Base-by-base conservation (phyloP, 176 grass and related monocot genomes). In the Aegilops umbellulata region DNA sequence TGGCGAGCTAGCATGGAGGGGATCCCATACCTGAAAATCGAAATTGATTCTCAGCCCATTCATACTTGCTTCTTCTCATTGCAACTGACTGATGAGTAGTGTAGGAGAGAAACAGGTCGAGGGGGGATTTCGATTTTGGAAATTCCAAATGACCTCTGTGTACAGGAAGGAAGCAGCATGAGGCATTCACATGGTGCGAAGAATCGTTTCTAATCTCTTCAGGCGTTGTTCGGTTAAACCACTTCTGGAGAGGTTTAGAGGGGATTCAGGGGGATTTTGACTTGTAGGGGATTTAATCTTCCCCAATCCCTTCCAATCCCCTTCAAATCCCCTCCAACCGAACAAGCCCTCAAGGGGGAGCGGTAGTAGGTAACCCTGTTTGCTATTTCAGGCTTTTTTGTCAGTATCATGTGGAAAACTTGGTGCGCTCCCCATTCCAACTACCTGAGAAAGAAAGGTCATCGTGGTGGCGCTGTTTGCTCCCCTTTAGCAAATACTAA, bases 311-410 rank as follows among this genome's bases (percentile, higher is more conserved):
- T n/a, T n/a, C n/a, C n/a, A n/a, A n/a, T n/a, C n/a, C n/a, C n/a
- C n/a, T n/a, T n/a, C n/a, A n/a, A n/a, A n/a, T n/a, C n/a, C n/a
- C n/a, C n/a, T n/a, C n/a, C n/a, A n/a, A n/a, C n/a, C n/a, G n/a
- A n/a, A n/a, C n/a, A n/a, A n/a, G n/a, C n/a, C n/a, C n/a, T n/a
- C n/a, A 22, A 66, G 80, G 65, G 53, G 75, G n/a, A 70, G 76
- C 47, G 22, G 62, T 47, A 72, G 75, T 84, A 81, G 80, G 86
- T 81, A 76, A 36, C 30, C 29, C 12, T 51, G 63, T 81, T 84
- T 88, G 82, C 86, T 81, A 84, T 82, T 76, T 91, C 76, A 70
- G 47, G 69, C 36, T 81, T 91, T 83, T 79, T 82, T 85, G 82
- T 60, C 85, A 77, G 85, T 76, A 35, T 64, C 85, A 84, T 86